Conservation (phyloP, 495 filamentous ascomycete species). For the Aspergillus sclerotiicarbonarius region DNA sequence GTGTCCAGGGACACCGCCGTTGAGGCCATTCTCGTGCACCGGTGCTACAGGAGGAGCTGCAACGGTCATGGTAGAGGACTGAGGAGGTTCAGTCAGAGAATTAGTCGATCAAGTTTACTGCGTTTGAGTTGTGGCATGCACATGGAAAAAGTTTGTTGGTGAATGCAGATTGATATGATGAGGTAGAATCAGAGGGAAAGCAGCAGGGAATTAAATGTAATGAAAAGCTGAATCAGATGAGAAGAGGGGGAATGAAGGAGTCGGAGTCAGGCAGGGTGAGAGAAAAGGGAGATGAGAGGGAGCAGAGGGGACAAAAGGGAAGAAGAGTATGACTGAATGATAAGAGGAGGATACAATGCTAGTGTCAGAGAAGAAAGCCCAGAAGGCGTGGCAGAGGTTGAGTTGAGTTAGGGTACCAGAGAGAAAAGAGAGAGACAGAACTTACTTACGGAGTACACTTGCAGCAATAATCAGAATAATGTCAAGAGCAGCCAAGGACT, state of each 20-base stretch:
- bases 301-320: conserved; percentile 11
- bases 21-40: conserved; percentile 37
- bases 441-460: conserved; percentile 14
- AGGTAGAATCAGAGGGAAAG: background rate
- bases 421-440: background rate
- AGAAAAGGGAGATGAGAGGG: background rate
- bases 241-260: conserved; percentile 6
- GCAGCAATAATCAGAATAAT: conserved; percentile 12
- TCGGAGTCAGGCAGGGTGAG: background rate
- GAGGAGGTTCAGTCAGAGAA: conserved; percentile 3
- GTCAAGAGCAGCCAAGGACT: conserved; percentile 5
- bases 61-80: conserved; percentile 36
- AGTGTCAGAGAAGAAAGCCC: conserved; percentile 3
- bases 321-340: conserved; percentile 11
- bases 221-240: background rate
- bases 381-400: conserved; percentile 1
- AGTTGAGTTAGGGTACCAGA: background rate
- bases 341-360: conserved; percentile 8
- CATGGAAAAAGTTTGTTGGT: conserved; percentile 5
- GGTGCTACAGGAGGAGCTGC: conserved; percentile 42
- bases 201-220: conserved; percentile 1
- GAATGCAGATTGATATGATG: background rate
- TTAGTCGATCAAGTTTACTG: conserved; percentile 13
- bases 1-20: conserved; percentile 26
- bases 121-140: conserved; percentile 9